Conservation (phyloP, 1,284 basidiomycete species). For the Apiotrichum gracile region DNA sequence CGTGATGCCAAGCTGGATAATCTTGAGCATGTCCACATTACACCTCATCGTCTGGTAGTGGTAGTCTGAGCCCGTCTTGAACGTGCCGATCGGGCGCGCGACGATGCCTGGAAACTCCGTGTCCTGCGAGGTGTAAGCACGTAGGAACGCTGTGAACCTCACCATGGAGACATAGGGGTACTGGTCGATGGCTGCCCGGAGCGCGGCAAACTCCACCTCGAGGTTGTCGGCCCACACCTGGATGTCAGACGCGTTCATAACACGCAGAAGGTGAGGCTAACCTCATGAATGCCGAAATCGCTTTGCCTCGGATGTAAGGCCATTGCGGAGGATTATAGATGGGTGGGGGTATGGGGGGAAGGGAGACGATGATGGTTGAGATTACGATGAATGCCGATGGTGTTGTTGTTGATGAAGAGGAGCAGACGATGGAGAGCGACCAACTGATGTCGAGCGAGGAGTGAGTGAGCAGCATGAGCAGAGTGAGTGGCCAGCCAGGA, state of each 20-base stretch:
- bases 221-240: constrained; percentile 89
- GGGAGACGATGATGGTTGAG: not conserved
- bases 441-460: too few species aligned
- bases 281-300: constrained; percentile 41
- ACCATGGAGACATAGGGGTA: constrained; percentile 97
- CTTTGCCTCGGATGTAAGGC: constrained; percentile 23
- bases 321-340: constrained; percentile 10
- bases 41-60: constrained; percentile 99
- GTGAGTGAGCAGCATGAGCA: too few species aligned
- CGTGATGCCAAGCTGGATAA: constrained; percentile 95
- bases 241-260: not conserved
- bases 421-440: not conserved
- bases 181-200: constrained; percentile 78
- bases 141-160: constrained; percentile 27
- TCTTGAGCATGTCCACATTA: constrained; percentile 96
- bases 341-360: not conserved
- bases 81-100: constrained; percentile 90
- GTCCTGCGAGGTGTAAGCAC: constrained; percentile 56
- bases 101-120: constrained; percentile 99
- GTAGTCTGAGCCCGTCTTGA: constrained; percentile 95
- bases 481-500: too few species aligned
- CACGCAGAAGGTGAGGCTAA: constrained; percentile 11
- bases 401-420: not conserved
- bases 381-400: not conserved
- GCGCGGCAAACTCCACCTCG: constrained; percentile 80